A percentile compares a stretch with the other conserved stretches of the same genome.
Evolutionary conservation across 2,329 filamentous ascomycete species (phyloP).

Genomic region (Beauveria medogensis): DNA sequence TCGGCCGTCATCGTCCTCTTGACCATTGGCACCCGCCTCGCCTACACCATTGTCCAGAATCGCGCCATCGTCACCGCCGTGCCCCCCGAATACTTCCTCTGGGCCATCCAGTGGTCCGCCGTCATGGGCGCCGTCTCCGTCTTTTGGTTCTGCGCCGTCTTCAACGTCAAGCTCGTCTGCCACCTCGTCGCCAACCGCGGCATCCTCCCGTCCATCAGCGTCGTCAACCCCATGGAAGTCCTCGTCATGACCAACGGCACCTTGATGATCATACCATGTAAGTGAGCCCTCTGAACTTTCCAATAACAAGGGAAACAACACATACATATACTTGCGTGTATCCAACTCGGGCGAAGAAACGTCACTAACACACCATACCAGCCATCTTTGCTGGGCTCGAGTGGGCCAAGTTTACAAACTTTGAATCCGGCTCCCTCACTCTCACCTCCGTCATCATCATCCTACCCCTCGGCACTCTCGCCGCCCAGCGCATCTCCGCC

Average conservation of each 20-base stretch:
- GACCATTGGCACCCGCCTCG: constrained; percentile 25
- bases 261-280: constrained; percentile 49
- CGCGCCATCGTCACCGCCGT: constrained; percentile 19
- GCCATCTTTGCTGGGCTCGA: constrained; percentile 44
- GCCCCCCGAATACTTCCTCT: constrained; percentile 21
- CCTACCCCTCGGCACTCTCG: constrained; percentile 43
- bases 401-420: constrained; percentile 31
- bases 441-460: constrained; percentile 42
- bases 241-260: constrained; percentile 48
- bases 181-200: constrained; percentile 41
- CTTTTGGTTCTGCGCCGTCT: constrained; percentile 48
- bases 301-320: neutral
- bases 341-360: too few species aligned
- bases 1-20: constrained; percentile 29
- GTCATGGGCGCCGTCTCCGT: constrained; percentile 34
- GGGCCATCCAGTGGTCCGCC: constrained; percentile 31
- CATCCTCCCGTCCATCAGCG: constrained; percentile 34
- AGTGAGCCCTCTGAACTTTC: constrained; percentile 7
- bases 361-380: constrained; percentile 18
- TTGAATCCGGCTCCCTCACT: constrained; percentile 43
- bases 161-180: constrained; percentile 41
- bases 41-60: constrained; percentile 29
- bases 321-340: too few species aligned
- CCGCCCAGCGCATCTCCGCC: constrained; percentile 37
- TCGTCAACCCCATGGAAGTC: constrained; percentile 44